Base-by-base conservation (phyloP, 163 green algal genomes). In the Scenedesmus sp. region DNA sequence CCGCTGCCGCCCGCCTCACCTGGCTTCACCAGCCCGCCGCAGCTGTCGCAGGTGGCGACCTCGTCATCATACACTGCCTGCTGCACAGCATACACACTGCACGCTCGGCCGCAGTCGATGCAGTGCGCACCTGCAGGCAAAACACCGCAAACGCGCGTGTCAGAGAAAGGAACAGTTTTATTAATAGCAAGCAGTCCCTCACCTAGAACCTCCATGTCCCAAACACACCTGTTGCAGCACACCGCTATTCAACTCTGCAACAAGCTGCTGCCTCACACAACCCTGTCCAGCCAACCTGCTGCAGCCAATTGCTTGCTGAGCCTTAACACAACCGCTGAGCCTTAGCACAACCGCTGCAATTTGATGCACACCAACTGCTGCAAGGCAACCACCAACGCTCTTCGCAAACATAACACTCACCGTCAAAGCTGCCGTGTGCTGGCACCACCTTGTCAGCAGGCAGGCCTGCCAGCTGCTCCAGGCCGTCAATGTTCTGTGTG, bases 381-480 rank as follows among this genome's bases (percentile, higher is more conserved):
- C 23, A 4, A 34, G 9, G 2, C 66, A 76, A 64, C 59, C 59
- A 64, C 59, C 59, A 64, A 8, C 34, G 67, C 18, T 9, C 18
- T 9, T 18, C 6, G 16, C 26, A 3, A 18, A 3, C 66, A 9
- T 1, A 57, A 59, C 76, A 55, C 88, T 87, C 82, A 95, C 92
- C 92, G 90, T 98, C 96, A 93, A 98, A 98, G 91, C 98, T 98
- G 76, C 97, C 97, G 91, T 98, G 97, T 7, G 97, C 97, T 9
- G 95, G 93, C 5, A 98, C 94, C 20, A 98, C 90, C 64, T 77
- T 64, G 0, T 94, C 88, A 13, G 59, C 79, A 5, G 95, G 94
- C 87, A 98, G 82, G n/a, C 97, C 96, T 12, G 97, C 96, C 74
- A 94, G 79, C 1, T 83, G 57, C 92, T 98, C 97, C 73, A 98